Base-by-base conservation (phyloP, 2,329 filamentous ascomycete genomes). In the Epichloe sp. region DNA sequence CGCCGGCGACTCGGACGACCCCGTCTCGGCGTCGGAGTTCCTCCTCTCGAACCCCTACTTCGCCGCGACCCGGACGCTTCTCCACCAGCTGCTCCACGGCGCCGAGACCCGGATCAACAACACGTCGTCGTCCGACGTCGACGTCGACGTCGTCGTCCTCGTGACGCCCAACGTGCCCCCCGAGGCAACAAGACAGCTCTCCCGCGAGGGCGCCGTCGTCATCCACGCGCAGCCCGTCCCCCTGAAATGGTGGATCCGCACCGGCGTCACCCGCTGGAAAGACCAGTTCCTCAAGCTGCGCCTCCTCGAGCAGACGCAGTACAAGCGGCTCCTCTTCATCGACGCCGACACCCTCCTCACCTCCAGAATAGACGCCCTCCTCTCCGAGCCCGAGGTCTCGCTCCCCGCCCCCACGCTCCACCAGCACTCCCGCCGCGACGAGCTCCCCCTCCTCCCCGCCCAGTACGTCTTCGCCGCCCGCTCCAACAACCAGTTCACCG, bases 281-380 rank as follows among this genome's bases (percentile, higher is more conserved):
- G 68, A 73, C 51, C 63, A 67, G 51, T 69, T 72, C 56, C 67
- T 64, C 21, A 73, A 73, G 58, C 62, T 74, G 15, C 64, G 68
- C 11, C 54, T 72, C 5, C 65, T 71, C 43, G 60, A 70, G 50
- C 61, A 69, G 61, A 65, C 63, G 4, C 56, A 72, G 48, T 73
- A 66, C 57, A 61, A 67, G 11, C 63, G 67, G 5, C 55, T 73
- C 26, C 60, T 70, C n/a, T 71, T 70, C 7, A 58, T 73, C 54
- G 71, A 74, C 53, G 65, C 68, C 23, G 71, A 74, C 55, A 69
- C 63, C 10, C 51, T 71, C 17, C 54, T 73, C 38, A 64, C 60
- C 3, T 52, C 56, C 3, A 62, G 57, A 0, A 56, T 72, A 11
- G 68, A 71, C 53, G 59, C 54, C 21, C 14, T 49, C 26, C 44